Conservation (phyloP, 805 yeast genomes). For the Spathaspora gorwiae region DNA sequence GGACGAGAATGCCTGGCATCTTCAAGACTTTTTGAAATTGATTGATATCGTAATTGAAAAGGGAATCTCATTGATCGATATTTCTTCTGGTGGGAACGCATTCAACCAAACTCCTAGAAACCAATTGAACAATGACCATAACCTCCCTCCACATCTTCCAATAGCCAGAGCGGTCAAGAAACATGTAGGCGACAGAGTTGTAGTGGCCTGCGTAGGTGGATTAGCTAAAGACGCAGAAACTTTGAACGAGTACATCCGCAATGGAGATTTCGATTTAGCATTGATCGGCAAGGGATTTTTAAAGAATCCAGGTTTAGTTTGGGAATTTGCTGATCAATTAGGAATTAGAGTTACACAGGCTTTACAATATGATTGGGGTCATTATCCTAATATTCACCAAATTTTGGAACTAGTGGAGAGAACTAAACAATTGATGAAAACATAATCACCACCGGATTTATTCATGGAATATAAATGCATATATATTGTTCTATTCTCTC, state of each 20-base stretch:
- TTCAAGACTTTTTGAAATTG: conserved; percentile 40
- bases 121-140: conserved; percentile 1
- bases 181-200: conserved; percentile 36
- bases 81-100: conserved; percentile 49
- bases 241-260: conserved; percentile 38
- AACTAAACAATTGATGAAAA: conserved; percentile 2
- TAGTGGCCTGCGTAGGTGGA: conserved; percentile 46
- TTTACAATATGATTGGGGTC: conserved; percentile 14
- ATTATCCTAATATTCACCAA: conserved; percentile 12
- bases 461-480: neutral
- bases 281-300: conserved; percentile 43
- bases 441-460: conserved; percentile 2
- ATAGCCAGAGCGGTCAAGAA: conserved; percentile 39
- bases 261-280: conserved; percentile 44
- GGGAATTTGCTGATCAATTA: conserved; percentile 46
- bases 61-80: conserved; percentile 50
- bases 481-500: neutral
- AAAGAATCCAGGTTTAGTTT: conserved; percentile 44
- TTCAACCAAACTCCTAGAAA: conserved; percentile 21
- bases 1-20: conserved; percentile 35
- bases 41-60: conserved; percentile 33
- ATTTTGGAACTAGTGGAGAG: conserved; percentile 13
- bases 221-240: conserved; percentile 24
- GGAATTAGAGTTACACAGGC: conserved; percentile 38
- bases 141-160: conserved; percentile 30